phyloP scores from a whole-genome alignment of 75 land plant genomes.

The Ceratopteris richardii region DNA sequence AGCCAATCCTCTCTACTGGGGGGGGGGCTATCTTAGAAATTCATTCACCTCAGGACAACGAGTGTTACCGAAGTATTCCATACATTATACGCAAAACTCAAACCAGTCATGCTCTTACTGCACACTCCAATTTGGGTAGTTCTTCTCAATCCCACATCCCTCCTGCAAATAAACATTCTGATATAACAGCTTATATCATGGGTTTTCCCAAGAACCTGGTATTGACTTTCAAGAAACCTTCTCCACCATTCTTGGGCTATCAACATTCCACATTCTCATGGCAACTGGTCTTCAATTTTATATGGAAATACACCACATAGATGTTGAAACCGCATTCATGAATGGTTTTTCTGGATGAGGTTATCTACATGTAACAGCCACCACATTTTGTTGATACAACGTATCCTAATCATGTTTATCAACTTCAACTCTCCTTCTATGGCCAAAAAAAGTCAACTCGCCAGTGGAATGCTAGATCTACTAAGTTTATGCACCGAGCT shows the following conservation, averaged over 20 bases:
- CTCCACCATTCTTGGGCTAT: slow-evolving; percentile 9
- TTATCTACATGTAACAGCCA: slow-evolving; percentile 19
- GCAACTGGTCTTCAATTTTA: slow-evolving; percentile 16
- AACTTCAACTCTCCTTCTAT: slow-evolving; percentile 6
- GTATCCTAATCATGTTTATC: slow-evolving; percentile 5
- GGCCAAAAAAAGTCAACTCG: slow-evolving; percentile 19
- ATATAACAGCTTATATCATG: slow-evolving; percentile 11
- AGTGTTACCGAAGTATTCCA: no score
- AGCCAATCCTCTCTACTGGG: no score
- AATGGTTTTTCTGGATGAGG: slow-evolving; percentile 21
- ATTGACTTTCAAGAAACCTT: slow-evolving; percentile 11
- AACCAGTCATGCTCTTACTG: no score
- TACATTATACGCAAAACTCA: no score
- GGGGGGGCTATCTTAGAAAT: no score
- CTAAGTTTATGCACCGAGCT: not conserved
- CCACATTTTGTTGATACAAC: not conserved
- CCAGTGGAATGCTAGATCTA: slow-evolving; percentile 9
- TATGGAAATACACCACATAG: slow-evolving; percentile 17
- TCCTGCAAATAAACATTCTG: not conserved
- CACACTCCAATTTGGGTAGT: no score
- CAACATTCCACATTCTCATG: slow-evolving; percentile 12
- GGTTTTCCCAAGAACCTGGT: slow-evolving; percentile 14
- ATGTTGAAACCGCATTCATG: slow-evolving; percentile 22
- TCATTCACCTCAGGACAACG: no score
- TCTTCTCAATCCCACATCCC: not conserved